These are phyloP conservation scores for Exophiala viscosa DNA, from an alignment of 2,329 filamentous ascomycete genomes.

Conservation along the genomic window DNA sequence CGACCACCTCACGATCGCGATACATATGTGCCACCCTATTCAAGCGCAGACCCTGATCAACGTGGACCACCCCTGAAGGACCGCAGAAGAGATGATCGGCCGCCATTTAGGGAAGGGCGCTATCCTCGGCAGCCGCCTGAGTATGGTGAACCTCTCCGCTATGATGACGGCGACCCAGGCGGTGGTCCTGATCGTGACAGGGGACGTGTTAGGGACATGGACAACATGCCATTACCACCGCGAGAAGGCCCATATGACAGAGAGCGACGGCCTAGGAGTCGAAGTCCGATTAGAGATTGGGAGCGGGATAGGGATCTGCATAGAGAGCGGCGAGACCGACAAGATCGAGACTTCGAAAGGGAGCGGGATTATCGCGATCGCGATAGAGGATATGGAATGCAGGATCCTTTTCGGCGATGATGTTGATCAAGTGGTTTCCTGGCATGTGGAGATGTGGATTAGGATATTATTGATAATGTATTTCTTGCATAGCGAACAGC, in stretches of 20 bases:
- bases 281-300: slow-evolving; percentile 22
- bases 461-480: not conserved
- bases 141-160: slow-evolving; percentile 18
- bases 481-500: slow-evolving; percentile 16
- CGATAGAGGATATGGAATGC: slow-evolving; percentile 13
- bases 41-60: slow-evolving; percentile 21
- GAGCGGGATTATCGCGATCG: slow-evolving; percentile 14
- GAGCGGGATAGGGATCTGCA: slow-evolving; percentile 12
- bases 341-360: slow-evolving; percentile 16
- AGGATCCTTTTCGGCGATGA: slow-evolving; percentile 15
- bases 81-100: slow-evolving; percentile 16
- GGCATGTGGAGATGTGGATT: not conserved
- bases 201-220: slow-evolving; percentile 6
- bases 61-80: slow-evolving; percentile 6
- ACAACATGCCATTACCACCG: slow-evolving; percentile 5
- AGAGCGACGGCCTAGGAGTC: slow-evolving; percentile 20
- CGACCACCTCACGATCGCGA: slow-evolving; percentile 22
- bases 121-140: slow-evolving; percentile 6
- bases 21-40: slow-evolving; percentile 30
- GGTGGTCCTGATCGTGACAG: slow-evolving; percentile 14
- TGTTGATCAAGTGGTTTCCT: not conserved
- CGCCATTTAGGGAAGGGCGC: slow-evolving; percentile 11
- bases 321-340: slow-evolving; percentile 17
- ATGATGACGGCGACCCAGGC: slow-evolving; percentile 14
- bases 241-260: slow-evolving; percentile 11